Conservation (phyloP, 2,329 filamentous ascomycete genomes). For the Ophiostoma fasciatum region DNA sequence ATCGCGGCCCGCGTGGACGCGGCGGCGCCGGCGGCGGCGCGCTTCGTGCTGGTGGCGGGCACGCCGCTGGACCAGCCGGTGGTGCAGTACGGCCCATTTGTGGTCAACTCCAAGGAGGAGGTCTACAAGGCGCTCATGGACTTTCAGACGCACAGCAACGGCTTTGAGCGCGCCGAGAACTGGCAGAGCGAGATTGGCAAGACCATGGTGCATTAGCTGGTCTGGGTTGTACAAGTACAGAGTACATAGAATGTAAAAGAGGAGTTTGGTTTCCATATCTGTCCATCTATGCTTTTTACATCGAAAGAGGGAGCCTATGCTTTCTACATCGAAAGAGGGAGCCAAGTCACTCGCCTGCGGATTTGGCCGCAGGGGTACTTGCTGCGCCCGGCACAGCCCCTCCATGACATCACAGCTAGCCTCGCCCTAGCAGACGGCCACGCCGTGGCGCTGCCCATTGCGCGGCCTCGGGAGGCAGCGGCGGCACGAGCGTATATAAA, state of each 20-base stretch:
- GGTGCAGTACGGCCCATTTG: constrained; percentile 76
- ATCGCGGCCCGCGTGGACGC: constrained; percentile 56
- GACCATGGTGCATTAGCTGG: constrained; percentile 45
- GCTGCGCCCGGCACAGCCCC: neutral
- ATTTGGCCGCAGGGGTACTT: neutral
- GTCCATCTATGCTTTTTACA: neutral
- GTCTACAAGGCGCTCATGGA: constrained; percentile 65
- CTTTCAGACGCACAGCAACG: constrained; percentile 57
- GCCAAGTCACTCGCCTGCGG: too few relatives aligned
- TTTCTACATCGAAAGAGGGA: too few relatives aligned
- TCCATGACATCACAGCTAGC: constrained; percentile 2
- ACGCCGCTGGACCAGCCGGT: constrained; percentile 67
- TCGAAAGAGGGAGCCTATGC: too few relatives aligned
- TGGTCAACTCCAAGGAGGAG: constrained; percentile 56
- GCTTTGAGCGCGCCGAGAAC: constrained; percentile 62
- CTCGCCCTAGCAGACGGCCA: too few relatives aligned
- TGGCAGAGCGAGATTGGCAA: constrained; percentile 85
- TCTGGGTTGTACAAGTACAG: too few relatives aligned
- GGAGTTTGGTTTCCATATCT: too few relatives aligned
- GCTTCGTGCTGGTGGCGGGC: constrained; percentile 61
- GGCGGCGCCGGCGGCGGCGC: constrained; percentile 41
- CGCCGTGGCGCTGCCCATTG: too few relatives aligned
- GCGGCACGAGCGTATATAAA: neutral
- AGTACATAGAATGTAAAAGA: too few relatives aligned
- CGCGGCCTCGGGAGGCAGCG: too few relatives aligned